Evolutionary conservation across 306 rosid species (phyloP).

Genomic region (Acmispon strigosus): DNA sequence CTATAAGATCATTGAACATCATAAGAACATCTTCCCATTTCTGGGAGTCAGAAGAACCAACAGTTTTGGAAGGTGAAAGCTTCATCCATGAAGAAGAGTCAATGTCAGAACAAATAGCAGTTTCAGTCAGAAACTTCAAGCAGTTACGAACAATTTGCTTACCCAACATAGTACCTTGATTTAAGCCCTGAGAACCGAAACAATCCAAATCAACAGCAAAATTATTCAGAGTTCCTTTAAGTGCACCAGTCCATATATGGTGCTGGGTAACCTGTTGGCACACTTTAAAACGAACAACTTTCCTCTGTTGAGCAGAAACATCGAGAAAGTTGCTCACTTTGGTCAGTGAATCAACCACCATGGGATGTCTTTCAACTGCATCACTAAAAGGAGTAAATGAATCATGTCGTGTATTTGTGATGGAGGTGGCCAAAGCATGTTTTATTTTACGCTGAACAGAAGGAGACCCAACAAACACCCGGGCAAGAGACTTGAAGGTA

Average conservation of each 20-base stretch:
- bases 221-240: conserved; percentile 48
- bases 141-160: conserved; percentile 70
- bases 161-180: conserved; percentile 41
- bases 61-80: conserved; percentile 43
- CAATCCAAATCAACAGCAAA: conserved; percentile 56
- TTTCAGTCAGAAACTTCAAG: conserved; percentile 45
- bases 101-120: conserved; percentile 22
- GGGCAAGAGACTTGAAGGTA: conserved; percentile 57
- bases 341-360: conserved; percentile 56
- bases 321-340: conserved; percentile 53
- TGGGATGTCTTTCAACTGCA: conserved; percentile 56
- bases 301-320: conserved; percentile 78
- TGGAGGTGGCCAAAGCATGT: conserved; percentile 9
- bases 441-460: conserved; percentile 38
- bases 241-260: conserved; percentile 57
- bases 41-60: conserved; percentile 26
- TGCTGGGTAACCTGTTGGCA: conserved; percentile 70
- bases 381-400: conserved; percentile 43
- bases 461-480: conserved; percentile 59
- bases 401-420: conserved; percentile 10
- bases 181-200: conserved; percentile 24
- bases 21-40: conserved; percentile 83
- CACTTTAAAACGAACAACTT: conserved; percentile 49
- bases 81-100: conserved; percentile 79
- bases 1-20: conserved; percentile 71